Percentiles rank a stretch among this genome's conserved stretches.
Conservation (phyloP, 345 rosid genomes). For the Boechera divaricarpa region DNA sequence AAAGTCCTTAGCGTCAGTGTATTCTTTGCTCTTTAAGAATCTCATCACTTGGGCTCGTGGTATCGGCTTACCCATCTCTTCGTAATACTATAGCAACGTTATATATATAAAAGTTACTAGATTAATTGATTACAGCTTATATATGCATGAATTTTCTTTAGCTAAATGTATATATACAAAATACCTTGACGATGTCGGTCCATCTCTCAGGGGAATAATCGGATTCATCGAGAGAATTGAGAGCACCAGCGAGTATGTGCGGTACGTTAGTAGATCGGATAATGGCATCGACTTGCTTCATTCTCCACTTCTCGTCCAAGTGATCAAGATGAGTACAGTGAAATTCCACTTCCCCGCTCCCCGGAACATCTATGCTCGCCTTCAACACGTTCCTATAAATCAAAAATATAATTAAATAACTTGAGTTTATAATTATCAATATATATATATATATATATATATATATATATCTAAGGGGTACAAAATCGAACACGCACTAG, state of each 20-base stretch:
- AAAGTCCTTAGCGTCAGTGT: conserved; percentile 84
- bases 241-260: conserved; percentile 84
- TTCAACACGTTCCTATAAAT: conserved; percentile 75
- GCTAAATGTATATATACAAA: not conserved
- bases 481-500: conserved; percentile 5
- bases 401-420: too few species aligned
- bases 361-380: conserved; percentile 80
- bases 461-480: not conserved
- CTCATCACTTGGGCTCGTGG: conserved; percentile 91
- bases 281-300: conserved; percentile 87
- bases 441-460: not conserved
- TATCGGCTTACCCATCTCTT: conserved; percentile 94
- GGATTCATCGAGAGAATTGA: conserved; percentile 81
- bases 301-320: conserved; percentile 89
- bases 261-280: conserved; percentile 65
- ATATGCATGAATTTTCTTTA: not conserved
- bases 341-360: conserved; percentile 81
- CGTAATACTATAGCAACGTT: conserved; percentile 59
- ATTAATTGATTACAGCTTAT: not conserved
- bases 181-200: conserved; percentile 87
- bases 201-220: conserved; percentile 84
- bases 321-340: conserved; percentile 92
- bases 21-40: conserved; percentile 70
- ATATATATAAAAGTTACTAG: not conserved
- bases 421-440: not conserved